Base-by-base conservation (phyloP, 441 rosid genomes). In the Eugenia klotzschiana region DNA sequence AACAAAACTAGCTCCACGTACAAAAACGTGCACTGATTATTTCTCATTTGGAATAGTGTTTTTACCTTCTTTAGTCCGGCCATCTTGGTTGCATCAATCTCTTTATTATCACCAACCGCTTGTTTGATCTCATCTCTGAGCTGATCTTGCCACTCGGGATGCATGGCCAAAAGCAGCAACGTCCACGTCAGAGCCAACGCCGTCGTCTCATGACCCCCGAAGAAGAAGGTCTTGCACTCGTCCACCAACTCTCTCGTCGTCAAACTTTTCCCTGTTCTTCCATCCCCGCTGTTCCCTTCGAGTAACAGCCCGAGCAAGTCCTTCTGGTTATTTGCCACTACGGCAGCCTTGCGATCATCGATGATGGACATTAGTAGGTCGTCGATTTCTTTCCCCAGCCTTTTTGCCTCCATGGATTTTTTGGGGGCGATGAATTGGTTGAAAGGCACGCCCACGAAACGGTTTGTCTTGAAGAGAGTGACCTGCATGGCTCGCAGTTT, bases 151-250 rank as follows among this genome's bases (percentile, higher is more conserved):
- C 99, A 95, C 81, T 93, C 89, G 20, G 94, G 97, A 84, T 94
- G 89, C 60, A 84, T 83, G 14, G 98, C 98, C 85, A 97, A 84
- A 79, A 92, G 95, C 90, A 97, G 86, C 86, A 97, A 86, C 26
- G 98, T 95, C 98, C 98, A 97, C 29, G 98, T 83, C 8, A 97
- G 49, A 1, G 98, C 96, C 88, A 97, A 84, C 18, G 98, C 99
- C 2, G 98, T 95, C 20, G 98, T 95, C 86, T 97, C 99, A 58
- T 95, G 98, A 8, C 98, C 99, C 51, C 90, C 98, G 55, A 97
- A 97, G 91, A 95, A 94, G 89, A 97, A 94, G 20, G 98, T 95
- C 86, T 97, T 95, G 89, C 98, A 94, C 88, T 97, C 98, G 41
- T 95, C 98, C 1, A 97, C 94, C 26, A 97, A 86, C 79, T 97